phyloP scores from a whole-genome alignment of 768 basidiomycete species.

The Rubroboletus pulcherrimus region DNA sequence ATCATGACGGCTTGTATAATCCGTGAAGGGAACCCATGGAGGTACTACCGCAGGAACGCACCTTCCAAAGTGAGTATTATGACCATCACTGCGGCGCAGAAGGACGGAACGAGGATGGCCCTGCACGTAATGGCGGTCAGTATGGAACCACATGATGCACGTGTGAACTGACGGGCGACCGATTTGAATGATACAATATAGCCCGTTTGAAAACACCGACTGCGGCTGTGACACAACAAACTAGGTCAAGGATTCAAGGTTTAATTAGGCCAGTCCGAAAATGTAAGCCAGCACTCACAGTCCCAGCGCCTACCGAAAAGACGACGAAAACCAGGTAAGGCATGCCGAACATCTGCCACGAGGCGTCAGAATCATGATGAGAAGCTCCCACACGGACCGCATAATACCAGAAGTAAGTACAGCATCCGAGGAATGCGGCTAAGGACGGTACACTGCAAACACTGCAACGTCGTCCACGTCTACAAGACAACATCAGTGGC shows the following conservation, averaged over 20 bases:
- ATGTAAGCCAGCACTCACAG: slow-evolving; percentile 31
- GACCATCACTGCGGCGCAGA: slow-evolving; percentile 39
- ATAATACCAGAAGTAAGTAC: slow-evolving; percentile 24
- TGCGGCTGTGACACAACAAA: slow-evolving; percentile 13
- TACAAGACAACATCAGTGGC: slow-evolving; percentile 16
- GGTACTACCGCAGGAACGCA: slow-evolving; percentile 18
- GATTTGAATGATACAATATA: slow-evolving; percentile 46
- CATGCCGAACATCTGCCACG: slow-evolving; percentile 32
- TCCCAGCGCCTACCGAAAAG: slow-evolving; percentile 37
- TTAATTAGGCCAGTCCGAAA: slow-evolving; percentile 12
- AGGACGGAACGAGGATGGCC: slow-evolving; percentile 38
- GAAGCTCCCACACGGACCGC: neutral
- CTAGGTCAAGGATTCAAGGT: slow-evolving; percentile 14
- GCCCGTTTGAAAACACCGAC: slow-evolving; percentile 35
- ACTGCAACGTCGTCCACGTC: slow-evolving; percentile 37
- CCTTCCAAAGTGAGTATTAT: slow-evolving; percentile 46
- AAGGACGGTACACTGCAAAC: slow-evolving; percentile 14
- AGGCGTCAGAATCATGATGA: slow-evolving; percentile 9
- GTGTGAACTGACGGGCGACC: slow-evolving; percentile 35
- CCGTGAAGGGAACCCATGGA: neutral
- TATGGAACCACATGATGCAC: slow-evolving; percentile 1
- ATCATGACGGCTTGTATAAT: slow-evolving; percentile 38
- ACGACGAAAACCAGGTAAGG: slow-evolving; percentile 42
- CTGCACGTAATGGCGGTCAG: slow-evolving; percentile 23
- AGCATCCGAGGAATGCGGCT: slow-evolving; percentile 25